Base-by-base conservation (phyloP, 2,329 filamentous ascomycete species). In the Cytospora mali region DNA sequence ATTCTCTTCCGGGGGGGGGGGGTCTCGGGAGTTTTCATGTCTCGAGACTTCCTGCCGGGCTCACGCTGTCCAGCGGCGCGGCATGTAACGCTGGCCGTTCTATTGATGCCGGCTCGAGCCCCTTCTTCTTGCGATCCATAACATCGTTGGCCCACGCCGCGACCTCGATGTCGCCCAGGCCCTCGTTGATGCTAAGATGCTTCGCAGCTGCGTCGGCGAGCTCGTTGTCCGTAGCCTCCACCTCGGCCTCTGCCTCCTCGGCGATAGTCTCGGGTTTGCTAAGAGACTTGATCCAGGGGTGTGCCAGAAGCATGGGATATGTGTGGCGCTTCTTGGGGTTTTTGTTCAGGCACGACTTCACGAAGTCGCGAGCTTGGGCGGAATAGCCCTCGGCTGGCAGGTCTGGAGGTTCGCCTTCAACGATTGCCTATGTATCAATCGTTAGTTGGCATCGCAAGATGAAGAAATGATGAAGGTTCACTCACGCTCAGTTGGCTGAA, bases 401-500 rank as follows among this genome's bases (percentile, higher is more conserved):
- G 71, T 90, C 88, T 13, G 95, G 95, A 16, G 95, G 92, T n/a
- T 97, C 93, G 56, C 95, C 95, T 73, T 98, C 92, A 39, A 99
- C 95, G 73, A 99, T 99, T 61, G 95, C 95, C 95, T 99, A 68
- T 27, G 50, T 62, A 23, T 52, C 35, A 21, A 27, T 35, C n/a
- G 16, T 60, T 54, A 71, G 68, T 71, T 62, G 68, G 66, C 51
- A 53, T 25, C 25, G 63, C 50, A n/a, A n/a, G n/a, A n/a, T 39
- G 52, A 54, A 39, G 35, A 28, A 35, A 23, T 21, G 29, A 42
- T 52, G 52, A 29, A 31, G 66, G 62, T 62, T 29, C 27, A 87
- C 93, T 88, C 83, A 98, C 95, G 71, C 90, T 96, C 35, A 99
- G 81, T 74, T 99, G 95, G 71, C 92, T 96, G 81, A 99, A 98